Evolutionary conservation across 2,329 filamentous ascomycete species (phyloP), one percentile per base, ranked within the genome.

Genomic region (Phialocephala sp.): DNA sequence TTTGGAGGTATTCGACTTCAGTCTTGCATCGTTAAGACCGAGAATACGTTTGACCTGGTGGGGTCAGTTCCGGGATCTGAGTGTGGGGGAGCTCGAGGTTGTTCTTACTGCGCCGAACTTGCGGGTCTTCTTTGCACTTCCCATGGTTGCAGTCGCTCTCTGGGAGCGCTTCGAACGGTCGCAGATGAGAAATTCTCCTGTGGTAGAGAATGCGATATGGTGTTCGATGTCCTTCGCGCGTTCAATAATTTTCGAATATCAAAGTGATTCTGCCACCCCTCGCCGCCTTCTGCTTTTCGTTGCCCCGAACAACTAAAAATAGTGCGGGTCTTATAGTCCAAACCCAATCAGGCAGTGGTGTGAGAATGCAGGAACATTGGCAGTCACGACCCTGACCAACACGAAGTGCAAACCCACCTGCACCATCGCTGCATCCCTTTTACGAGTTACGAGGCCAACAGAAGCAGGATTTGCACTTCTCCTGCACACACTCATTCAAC

Each of bases 71-170:
- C 22, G 50, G 39, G 9, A 41, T 20, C 71, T 70, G 62, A 45
- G 62, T 60, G 47, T 43, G 22, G 66, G 43, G 60, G 70, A 74
- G 73, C 70, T 64, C 2, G 60, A 70, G n/a, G 37, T 39, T 36
- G 32, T 18, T 35, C 80, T 66, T 75, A 87, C 87, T 77, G 85
- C 82, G 59, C 89, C 94, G 78, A 97, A 98, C 82, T 97, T 97
- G 82, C 94, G 89, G 61, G 92, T 97, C 78, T 89, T 92, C 83
- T 97, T 97, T 69, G 89, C 87, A 72, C 93, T 87, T 80, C 93
- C 94, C 94, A 97, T 97, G 41, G 32, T 67, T 18, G 18, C 24
- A 9, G 8, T 14, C 5, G 50, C 14, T 32, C 3, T 35, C 24
- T 12, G 18, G 36, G 35, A 35, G 35, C n/a, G 4, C n/a, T 2